These are phyloP conservation scores for Fraxinus baroniana DNA, from an alignment of 305 asterid genomes.

Conservation along the genomic window DNA sequence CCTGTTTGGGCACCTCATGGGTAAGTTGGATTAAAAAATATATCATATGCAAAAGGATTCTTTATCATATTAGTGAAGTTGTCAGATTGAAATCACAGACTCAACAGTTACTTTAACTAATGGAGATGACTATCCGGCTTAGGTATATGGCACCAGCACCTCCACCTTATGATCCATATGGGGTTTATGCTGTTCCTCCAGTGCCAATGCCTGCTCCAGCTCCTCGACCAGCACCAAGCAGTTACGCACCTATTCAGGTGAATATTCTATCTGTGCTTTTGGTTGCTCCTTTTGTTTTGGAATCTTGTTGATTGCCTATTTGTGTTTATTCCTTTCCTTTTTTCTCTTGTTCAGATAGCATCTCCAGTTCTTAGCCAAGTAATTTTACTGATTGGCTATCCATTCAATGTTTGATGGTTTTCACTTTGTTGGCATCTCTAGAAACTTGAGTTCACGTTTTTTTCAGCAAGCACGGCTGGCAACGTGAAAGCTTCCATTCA, in stretches of 20 bases:
- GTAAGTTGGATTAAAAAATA: constrained; percentile 33
- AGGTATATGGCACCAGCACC: constrained; percentile 95
- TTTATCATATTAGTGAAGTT: constrained; percentile 2
- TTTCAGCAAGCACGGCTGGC: neutral
- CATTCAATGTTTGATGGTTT: neutral
- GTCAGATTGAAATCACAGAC: neutral
- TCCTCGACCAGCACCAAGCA: constrained; percentile 86
- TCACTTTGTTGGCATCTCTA: neutral
- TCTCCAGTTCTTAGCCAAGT: neutral
- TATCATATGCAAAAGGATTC: neutral
- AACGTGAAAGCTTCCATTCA: neutral
- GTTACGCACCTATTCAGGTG: constrained; percentile 95
- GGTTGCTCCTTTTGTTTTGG: constrained; percentile 12
- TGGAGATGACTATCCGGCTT: constrained; percentile 22
- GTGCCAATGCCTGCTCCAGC: constrained; percentile 86
- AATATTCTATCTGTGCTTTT: constrained; percentile 10
- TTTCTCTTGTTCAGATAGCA: neutral
- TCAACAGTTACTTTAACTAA: constrained; percentile 18
- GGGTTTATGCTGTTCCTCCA: constrained; percentile 78
- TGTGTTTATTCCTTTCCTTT: neutral
- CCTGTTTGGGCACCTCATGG: constrained; percentile 97
- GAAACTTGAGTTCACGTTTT: neutral
- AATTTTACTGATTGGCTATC: neutral
- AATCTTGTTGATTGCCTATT: neutral
- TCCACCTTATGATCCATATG: constrained; percentile 90